Base-by-base conservation (phyloP, 1,139 yeast species). In the Protomyces inundatus region DNA sequence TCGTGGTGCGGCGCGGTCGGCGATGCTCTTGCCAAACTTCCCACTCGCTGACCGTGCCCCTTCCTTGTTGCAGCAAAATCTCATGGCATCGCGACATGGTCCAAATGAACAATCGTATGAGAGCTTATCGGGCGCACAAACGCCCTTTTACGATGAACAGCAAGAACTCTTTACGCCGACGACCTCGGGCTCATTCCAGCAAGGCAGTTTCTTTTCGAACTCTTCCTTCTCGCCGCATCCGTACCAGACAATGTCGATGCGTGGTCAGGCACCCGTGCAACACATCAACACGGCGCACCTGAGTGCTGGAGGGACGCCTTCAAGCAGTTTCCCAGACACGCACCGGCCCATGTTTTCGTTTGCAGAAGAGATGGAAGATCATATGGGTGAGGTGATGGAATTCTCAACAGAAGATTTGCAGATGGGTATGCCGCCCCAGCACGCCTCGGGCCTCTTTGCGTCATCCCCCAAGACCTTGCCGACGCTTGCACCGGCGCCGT, bases 341-440 rank as follows among this genome's bases (percentile, higher is more conserved):
- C 51, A 52, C 14, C 33, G 62, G 36, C 52, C 51, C 14, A 58
- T 58, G 62, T 58, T 58, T 23, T 33, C 62, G 5, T 58, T 58
- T 36, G 46, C 55, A 40, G 62, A 52, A 23, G 62, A 51, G 36
- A 34, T 42, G 3, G 56, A 58, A 35, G 56, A 58, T 34, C 62
- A 58, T 34, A 58, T 58, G 62, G 62, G 62, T 6, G 62, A 58
- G 45, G 62, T 58, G 35, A 58, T 58, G 62, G 52, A 58, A 14
- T 16, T 58, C 12, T 39, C 52, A 9, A 37, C 42, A 34, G 56
- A 40, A 14, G 62, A 58, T 23, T 12, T 36, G 14, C 61, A 57
- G 32, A 7, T 46, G 4, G 35, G 23, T 6, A 23, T 30, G 39
- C 37, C 37, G 36, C n/a, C 30, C 14, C 39, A 36, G 37, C 35